Percentiles rank a stretch among this genome's conserved stretches.
phyloP scores from a whole-genome alignment of 352 stramenopile genomes.

The Phytophthora chlamydospora region DNA sequence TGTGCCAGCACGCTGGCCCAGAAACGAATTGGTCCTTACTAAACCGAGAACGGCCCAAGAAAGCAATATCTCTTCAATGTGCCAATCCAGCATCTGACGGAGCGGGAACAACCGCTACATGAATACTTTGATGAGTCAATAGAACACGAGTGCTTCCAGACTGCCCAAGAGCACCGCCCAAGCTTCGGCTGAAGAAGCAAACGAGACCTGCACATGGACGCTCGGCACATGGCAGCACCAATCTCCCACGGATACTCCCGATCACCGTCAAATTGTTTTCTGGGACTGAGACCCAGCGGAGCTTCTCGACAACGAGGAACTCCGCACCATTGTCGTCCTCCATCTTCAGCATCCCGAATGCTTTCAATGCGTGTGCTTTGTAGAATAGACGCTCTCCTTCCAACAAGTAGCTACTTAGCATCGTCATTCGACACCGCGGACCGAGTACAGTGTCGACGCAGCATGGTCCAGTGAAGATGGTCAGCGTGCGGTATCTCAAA shows the following conservation, averaged over 20 bases:
- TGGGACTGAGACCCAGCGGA: slow-evolving; percentile 15
- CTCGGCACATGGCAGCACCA: slow-evolving; percentile 10
- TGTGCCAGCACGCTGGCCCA: too few relatives aligned
- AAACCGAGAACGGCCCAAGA: too few relatives aligned
- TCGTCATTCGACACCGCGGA: slow-evolving; percentile 18
- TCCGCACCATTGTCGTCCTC: slow-evolving; percentile 14
- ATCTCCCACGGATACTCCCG: slow-evolving; percentile 10
- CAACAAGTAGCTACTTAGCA: slow-evolving; percentile 16
- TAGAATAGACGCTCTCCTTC: slow-evolving; percentile 18
- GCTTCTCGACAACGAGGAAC: slow-evolving; percentile 12
- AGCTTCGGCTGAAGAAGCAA: slow-evolving; percentile 5
- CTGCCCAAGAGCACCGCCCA: slow-evolving; percentile 3
- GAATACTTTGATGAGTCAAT: background rate
- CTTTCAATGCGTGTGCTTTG: slow-evolving; percentile 15
- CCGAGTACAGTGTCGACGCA: slow-evolving; percentile 23
- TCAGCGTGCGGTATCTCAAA: background rate
- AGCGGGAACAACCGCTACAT: background rate
- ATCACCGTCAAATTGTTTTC: slow-evolving; percentile 13
- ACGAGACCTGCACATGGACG: slow-evolving; percentile 1
- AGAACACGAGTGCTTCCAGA: background rate
- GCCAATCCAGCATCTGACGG: background rate
- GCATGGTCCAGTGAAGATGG: slow-evolving; percentile 9
- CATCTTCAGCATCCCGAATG: slow-evolving; percentile 25
- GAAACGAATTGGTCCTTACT: too few relatives aligned
- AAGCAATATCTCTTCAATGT: background rate